These are phyloP conservation scores for Desmodesmus armatus DNA, from an alignment of 139 green algal genomes.

Conservation along the genomic window DNA sequence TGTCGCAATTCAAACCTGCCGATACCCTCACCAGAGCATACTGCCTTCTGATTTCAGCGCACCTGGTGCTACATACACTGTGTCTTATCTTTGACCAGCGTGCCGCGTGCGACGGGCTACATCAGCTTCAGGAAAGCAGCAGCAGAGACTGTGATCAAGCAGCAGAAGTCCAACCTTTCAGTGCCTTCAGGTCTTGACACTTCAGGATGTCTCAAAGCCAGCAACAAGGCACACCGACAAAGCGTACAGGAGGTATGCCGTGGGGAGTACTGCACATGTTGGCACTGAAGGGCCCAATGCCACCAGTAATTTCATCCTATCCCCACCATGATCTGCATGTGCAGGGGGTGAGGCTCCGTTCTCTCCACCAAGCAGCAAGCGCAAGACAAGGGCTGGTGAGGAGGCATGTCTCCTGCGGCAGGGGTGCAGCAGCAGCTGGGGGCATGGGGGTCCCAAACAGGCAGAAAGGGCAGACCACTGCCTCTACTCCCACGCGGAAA, in stretches of 20 bases:
- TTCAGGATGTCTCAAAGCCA: slow-evolving; percentile 23
- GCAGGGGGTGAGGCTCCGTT: neutral
- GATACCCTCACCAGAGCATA: no score
- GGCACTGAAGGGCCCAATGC: neutral
- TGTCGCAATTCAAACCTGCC: neutral
- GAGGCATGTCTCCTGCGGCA: neutral
- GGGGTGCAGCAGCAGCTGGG: slow-evolving; percentile 1
- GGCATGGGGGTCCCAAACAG: neutral
- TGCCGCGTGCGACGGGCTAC: no score
- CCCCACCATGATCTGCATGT: no score
- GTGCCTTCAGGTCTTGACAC: neutral
- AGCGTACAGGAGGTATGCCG: slow-evolving; percentile 30
- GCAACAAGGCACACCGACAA: slow-evolving; percentile 42
- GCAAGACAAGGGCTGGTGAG: slow-evolving; percentile 28
- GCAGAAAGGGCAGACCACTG: neutral
- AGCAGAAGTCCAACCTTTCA: neutral
- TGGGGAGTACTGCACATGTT: no score
- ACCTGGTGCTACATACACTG: no score
- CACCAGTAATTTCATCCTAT: neutral
- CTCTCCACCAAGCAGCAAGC: slow-evolving; percentile 36
- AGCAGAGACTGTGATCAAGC: no score
- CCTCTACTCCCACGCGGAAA: neutral
- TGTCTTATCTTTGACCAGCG: no score
- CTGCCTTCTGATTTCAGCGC: no score
- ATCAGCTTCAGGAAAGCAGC: no score